Conservation (phyloP, 2,329 filamentous ascomycete species). For the Cladosporium cucumerinum region DNA sequence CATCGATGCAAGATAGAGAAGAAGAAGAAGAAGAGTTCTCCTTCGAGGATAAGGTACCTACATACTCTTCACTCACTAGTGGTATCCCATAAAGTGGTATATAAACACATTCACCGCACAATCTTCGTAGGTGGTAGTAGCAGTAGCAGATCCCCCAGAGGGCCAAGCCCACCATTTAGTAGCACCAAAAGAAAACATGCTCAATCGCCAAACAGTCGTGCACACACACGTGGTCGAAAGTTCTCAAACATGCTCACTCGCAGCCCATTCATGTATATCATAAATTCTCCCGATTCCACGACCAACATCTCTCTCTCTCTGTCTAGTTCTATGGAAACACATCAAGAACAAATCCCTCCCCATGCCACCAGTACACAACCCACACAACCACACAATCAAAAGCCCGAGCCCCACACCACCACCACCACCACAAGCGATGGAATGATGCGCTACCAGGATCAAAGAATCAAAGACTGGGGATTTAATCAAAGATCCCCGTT, state of each 20-base stretch:
- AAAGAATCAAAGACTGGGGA: neutral
- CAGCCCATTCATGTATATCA: neutral
- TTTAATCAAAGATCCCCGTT: neutral
- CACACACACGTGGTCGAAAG: too few species aligned
- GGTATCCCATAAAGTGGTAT: too few species aligned
- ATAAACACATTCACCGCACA: too few species aligned
- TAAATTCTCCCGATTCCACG: neutral
- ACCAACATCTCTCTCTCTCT: too few species aligned
- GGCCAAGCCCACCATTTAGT: neutral
- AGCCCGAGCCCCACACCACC: neutral
- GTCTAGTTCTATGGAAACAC: neutral
- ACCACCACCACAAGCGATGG: neutral
- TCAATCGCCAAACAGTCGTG: too few species aligned
- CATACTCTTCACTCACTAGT: too few species aligned
- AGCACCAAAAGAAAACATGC: neutral
- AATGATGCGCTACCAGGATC: neutral
- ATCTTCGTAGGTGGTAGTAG: too few species aligned
- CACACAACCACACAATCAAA: too few species aligned
- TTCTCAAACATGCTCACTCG: neutral
- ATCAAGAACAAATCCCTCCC: neutral
- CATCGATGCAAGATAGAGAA: neutral
- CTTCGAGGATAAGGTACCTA: too few species aligned
- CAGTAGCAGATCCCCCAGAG: too few species aligned
- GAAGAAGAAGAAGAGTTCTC: too few species aligned
- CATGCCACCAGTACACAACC: too few species aligned